Percentiles rank a stretch among this genome's conserved stretches.
Evolutionary conservation across 495 filamentous ascomycete genomes (phyloP).

Genomic region (Chaetomium tenue): DNA sequence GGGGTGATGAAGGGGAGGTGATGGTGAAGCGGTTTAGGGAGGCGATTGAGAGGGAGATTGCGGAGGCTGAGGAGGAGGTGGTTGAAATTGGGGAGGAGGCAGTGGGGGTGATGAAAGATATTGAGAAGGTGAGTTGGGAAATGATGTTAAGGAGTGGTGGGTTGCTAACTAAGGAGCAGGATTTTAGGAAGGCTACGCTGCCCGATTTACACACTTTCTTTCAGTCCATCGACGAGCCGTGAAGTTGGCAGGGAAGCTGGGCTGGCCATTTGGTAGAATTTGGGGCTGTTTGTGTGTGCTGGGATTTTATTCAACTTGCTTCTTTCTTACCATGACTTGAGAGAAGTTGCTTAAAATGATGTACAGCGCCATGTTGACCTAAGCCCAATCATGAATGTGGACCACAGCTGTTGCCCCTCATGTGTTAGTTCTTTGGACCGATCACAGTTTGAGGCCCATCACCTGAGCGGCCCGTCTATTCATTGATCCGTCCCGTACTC

Average conservation of each 20-base stretch:
- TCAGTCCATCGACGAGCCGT: constrained; percentile 29
- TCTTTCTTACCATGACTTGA: background rate
- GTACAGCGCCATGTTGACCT: too few species aligned
- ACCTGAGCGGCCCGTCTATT: too few species aligned
- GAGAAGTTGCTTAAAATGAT: background rate
- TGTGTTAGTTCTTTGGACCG: too few species aligned
- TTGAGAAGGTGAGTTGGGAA: constrained; percentile 27
- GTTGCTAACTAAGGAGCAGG: constrained; percentile 20
- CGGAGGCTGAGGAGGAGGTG: constrained; percentile 20
- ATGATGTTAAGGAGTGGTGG: background rate
- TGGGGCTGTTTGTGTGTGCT: background rate
- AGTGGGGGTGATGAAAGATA: constrained; percentile 20
- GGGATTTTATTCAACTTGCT: background rate
- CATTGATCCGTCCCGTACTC: too few species aligned
- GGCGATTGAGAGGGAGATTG: constrained; percentile 23
- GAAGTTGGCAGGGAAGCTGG: background rate
- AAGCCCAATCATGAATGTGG: too few species aligned
- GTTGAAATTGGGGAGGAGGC: constrained; percentile 21
- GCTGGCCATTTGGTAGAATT: constrained; percentile 9
- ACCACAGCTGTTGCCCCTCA: too few species aligned
- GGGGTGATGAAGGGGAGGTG: constrained; percentile 16
- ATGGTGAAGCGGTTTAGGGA: constrained; percentile 18
- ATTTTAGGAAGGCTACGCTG: constrained; percentile 25
- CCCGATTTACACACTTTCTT: constrained; percentile 25
- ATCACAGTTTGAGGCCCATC: too few species aligned